A percentile compares a stretch with the other conserved stretches of the same genome.
These are phyloP conservation scores for Monosporozyma aerobia DNA, from an alignment of 805 yeast species.

Conservation along the genomic window DNA sequence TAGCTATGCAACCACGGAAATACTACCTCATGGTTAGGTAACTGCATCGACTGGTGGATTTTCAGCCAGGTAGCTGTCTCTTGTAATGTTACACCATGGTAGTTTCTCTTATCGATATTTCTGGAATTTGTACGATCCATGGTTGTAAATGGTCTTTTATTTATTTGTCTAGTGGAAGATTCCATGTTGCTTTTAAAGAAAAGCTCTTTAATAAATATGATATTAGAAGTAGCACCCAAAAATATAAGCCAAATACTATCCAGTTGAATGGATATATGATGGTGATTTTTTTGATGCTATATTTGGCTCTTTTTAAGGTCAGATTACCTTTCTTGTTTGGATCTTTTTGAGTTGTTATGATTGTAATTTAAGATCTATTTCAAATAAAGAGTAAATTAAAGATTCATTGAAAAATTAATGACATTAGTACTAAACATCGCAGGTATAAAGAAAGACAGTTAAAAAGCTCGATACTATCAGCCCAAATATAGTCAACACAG, in stretches of 20 bases:
- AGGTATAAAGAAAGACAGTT: not conserved
- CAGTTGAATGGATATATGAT: not conserved
- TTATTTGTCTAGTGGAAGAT: not conserved
- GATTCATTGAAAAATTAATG: not conserved
- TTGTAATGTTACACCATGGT: not conserved
- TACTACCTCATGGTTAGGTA: slow-evolving; percentile 59
- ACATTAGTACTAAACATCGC: not conserved
- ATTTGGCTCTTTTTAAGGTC: not conserved
- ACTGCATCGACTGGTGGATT: slow-evolving; percentile 5
- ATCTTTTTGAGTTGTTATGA: not conserved
- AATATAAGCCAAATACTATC: not conserved
- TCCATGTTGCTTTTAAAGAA: not conserved
- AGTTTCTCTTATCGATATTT: not conserved
- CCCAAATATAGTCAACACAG: not conserved
- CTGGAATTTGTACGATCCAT: not conserved
- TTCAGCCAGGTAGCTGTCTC: not conserved
- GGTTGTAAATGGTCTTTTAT: not conserved
- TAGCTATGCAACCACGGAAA: slow-evolving; percentile 92
- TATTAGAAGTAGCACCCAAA: not conserved
- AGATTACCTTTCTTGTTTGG: not conserved
- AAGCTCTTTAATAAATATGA: not conserved
- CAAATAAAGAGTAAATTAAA: not conserved
- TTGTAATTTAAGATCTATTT: not conserved
- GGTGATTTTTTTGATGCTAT: not conserved
- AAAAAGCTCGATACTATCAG: not conserved